phyloP scores from a whole-genome alignment of 176 grass and related monocot genomes.

The Phoenix dactylifera region DNA sequence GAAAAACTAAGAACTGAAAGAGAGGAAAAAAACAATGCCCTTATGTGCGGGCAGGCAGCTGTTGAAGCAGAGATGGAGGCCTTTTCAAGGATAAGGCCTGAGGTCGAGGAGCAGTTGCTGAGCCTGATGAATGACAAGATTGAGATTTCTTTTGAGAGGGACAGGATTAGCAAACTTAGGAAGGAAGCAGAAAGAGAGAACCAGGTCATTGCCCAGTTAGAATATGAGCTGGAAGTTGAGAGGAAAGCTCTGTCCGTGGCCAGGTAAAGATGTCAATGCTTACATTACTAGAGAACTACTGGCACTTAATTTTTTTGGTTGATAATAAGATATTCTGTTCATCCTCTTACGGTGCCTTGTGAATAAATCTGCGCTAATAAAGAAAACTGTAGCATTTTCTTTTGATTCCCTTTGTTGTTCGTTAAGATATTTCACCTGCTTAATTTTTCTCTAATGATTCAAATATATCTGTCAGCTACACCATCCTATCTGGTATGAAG shows the following conservation, averaged over 20 bases:
- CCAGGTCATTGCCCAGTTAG: slow-evolving; percentile 49
- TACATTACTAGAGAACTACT: too few species aligned
- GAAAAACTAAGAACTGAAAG: slow-evolving; percentile 58
- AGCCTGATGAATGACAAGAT: slow-evolving; percentile 71
- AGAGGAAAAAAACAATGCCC: slow-evolving; percentile 66
- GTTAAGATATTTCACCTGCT: too few species aligned
- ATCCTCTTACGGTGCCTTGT: too few species aligned
- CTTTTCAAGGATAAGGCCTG: slow-evolving; percentile 59
- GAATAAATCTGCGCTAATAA: too few species aligned
- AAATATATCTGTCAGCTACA: too few species aligned
- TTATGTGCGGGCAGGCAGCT: slow-evolving; percentile 49
- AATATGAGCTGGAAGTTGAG: slow-evolving; percentile 95
- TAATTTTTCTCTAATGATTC: too few species aligned
- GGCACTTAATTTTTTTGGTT: too few species aligned
- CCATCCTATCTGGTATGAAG: too few species aligned
- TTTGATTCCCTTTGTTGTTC: too few species aligned
- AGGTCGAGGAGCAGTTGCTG: slow-evolving; percentile 77
- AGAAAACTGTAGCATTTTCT: too few species aligned
- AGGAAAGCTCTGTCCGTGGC: slow-evolving; percentile 91
- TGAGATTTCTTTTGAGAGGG: slow-evolving; percentile 79
- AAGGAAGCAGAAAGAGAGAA: slow-evolving; percentile 75
- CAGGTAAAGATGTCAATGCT: slow-evolving; percentile 30
- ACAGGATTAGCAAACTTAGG: slow-evolving; percentile 54
- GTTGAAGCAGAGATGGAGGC: slow-evolving; percentile 92
- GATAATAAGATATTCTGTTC: too few species aligned